Percentiles rank a stretch among this genome's conserved stretches.
Evolutionary conservation across 805 yeast species (phyloP).

Genomic region (Spathaspora sp.): DNA sequence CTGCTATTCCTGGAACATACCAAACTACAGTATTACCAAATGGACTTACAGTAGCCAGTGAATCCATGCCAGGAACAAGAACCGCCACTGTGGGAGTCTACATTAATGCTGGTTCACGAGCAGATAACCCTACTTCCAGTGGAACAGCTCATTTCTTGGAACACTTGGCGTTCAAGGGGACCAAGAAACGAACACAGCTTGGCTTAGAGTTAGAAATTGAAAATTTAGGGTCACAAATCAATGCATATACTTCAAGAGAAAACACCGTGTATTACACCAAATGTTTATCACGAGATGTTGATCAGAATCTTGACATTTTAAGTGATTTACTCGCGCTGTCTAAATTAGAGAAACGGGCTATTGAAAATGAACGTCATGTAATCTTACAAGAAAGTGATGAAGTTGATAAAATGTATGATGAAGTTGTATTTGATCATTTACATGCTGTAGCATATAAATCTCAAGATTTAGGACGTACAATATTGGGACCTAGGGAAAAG

Average conservation of each 20-base stretch:
- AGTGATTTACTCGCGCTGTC: conserved; percentile 88
- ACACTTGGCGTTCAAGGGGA: conserved; percentile 96
- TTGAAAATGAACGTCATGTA: conserved; percentile 95
- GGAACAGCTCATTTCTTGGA: conserved; percentile 98
- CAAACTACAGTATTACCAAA: conserved; percentile 76
- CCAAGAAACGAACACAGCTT: conserved; percentile 73
- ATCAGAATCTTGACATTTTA: conserved; percentile 80
- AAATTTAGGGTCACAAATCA: conserved; percentile 92
- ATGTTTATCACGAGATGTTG: conserved; percentile 75
- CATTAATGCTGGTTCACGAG: conserved; percentile 98
- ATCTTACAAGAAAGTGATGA: conserved; percentile 96
- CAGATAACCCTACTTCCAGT: conserved; percentile 78
- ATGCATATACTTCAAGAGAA: conserved; percentile 98
- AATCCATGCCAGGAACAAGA: conserved; percentile 76
- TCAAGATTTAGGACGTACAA: conserved; percentile 95
- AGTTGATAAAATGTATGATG: conserved; percentile 97
- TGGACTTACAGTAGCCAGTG: conserved; percentile 94
- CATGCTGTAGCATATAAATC: conserved; percentile 88
- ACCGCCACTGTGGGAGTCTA: conserved; percentile 98
- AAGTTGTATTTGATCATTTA: conserved; percentile 93
- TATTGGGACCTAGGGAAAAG: conserved; percentile 88
- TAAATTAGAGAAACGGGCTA: conserved; percentile 74
- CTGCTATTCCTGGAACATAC: conserved; percentile 12
- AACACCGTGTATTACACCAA: conserved; percentile 96
- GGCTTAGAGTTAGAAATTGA: conserved; percentile 90